Evolutionary conservation across 2,329 filamentous ascomycete genomes (phyloP).

Genomic region (Sporothrix variecibatus): DNA sequence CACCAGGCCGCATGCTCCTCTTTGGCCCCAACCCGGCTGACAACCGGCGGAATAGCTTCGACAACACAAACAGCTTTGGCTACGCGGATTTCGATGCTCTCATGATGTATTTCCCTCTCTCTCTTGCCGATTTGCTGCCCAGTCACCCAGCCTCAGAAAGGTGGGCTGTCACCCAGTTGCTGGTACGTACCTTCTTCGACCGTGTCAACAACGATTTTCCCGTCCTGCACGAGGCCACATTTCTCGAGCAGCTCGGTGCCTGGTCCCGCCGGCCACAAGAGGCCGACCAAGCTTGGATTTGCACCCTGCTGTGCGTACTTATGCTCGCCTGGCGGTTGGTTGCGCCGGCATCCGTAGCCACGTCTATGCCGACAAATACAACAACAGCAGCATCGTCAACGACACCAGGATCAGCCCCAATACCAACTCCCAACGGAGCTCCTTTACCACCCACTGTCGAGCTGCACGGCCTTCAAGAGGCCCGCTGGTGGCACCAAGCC

Average conservation of each 20-base stretch:
- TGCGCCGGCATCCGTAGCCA: background rate
- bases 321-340: constrained; percentile 40
- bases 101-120: background rate
- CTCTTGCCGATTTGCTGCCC: constrained; percentile 16
- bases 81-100: background rate
- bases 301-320: constrained; percentile 45
- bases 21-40: constrained; percentile 45
- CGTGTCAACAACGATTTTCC: constrained; percentile 47
- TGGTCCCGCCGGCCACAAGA: constrained; percentile 36
- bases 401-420: background rate
- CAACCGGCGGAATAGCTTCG: constrained; percentile 10
- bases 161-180: background rate
- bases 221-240: constrained; percentile 46
- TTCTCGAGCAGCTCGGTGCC: constrained; percentile 44
- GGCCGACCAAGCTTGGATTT: constrained; percentile 44
- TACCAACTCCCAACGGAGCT: background rate
- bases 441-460: background rate
- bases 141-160: background rate
- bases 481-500: constrained; percentile 45
- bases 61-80: background rate
- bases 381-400: background rate
- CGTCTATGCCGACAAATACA: background rate
- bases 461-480: constrained; percentile 37
- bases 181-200: constrained; percentile 42
- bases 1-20: constrained; percentile 40